A percentile compares a stretch with the other conserved stretches of the same genome.
These are phyloP conservation scores for Fusarium sp. DNA, from an alignment of 2,329 filamentous ascomycete genomes.

Conservation along the genomic window DNA sequence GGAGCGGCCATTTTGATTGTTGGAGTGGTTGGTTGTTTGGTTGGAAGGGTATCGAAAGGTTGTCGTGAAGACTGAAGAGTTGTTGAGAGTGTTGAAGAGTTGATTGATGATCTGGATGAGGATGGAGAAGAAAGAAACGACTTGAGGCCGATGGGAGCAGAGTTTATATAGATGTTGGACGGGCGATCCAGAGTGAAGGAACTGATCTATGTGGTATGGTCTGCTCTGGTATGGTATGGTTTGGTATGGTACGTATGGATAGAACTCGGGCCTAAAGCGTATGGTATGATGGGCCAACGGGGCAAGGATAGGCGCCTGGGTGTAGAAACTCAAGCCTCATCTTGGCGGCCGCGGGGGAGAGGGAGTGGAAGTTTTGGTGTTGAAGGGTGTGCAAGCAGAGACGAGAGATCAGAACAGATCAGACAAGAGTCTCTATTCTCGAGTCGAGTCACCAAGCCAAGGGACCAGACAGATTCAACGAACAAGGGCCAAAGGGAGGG, in stretches of 20 bases:
- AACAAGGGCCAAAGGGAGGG: conserved; percentile 32
- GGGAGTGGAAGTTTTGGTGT: conserved; percentile 32
- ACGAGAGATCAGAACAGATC: conserved; percentile 29
- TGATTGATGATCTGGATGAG: conserved; percentile 48
- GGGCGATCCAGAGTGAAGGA: conserved; percentile 37
- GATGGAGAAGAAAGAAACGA: conserved; percentile 41
- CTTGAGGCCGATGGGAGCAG: conserved; percentile 41
- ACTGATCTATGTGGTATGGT: conserved; percentile 26
- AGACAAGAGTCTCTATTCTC: conserved; percentile 26
- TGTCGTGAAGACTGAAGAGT: conserved; percentile 40
- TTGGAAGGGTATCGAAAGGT: conserved; percentile 39
- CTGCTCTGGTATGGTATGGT: conserved; percentile 1
- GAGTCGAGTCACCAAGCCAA: not conserved
- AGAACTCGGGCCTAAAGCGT: conserved; percentile 44
- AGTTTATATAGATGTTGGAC: conserved; percentile 48
- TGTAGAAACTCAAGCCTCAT: conserved; percentile 44
- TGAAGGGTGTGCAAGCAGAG: conserved; percentile 34
- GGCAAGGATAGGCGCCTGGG: conserved; percentile 41
- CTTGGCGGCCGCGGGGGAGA: conserved; percentile 44
- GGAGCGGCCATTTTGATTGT: conserved; percentile 48
- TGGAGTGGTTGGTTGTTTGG: conserved; percentile 21
- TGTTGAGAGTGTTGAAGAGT: conserved; percentile 39
- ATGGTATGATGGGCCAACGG: conserved; percentile 47
- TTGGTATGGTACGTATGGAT: conserved; percentile 28
- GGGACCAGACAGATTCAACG: conserved; percentile 14